Base-by-base conservation (phyloP, 129 eudicot genomes). In the Artemisia tridentata region DNA sequence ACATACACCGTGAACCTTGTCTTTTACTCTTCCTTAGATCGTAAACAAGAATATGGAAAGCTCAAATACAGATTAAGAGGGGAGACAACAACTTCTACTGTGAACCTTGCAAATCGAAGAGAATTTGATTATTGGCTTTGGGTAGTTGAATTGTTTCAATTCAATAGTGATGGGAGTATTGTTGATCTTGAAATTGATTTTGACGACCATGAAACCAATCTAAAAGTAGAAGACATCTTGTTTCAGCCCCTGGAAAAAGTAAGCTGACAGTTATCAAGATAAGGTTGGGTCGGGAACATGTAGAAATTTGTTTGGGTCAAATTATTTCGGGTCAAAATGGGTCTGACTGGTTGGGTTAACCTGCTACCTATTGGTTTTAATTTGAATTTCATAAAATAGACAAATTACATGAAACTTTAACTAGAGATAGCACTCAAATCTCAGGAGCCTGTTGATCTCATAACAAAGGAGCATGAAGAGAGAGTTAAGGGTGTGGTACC, bases 231-330 rank as follows among this genome's bases (percentile, higher is more conserved):
- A 13, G 78, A 65, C 56, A 63, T 73, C 3, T 63, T 62, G 70
- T 73, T 73, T 63, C 54, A 3, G 7, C 77, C 77, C 16, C 1
- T 73, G 3, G 63, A 63, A 14, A 63, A 19, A 13, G 71, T 73
- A 63, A 29, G 45, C 38, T 20, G 1, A 14, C 6, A 4, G 5
- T 13, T 27, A 25, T 25, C 29, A 25, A 25, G 29, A 25, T 25
- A 4, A 25, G 3, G 3, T 25, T 25, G 29, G 29, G 29, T 25
- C 29, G 29, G 29, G 29, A 25, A 3, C 3, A 25, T 4, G 29
- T 1, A 25, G 29, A 25, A 25, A 25, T 25, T 25, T 25, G 29
- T 25, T 25, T 25, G 3, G 29, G 29, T 25, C 29, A 25, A 25
- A 25, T 2, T 25, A 3, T 25, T 25, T 25, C 29, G 3, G 29